phyloP scores from a whole-genome alignment of 805 yeast genomes.

The Myxozyma geophila region DNA sequence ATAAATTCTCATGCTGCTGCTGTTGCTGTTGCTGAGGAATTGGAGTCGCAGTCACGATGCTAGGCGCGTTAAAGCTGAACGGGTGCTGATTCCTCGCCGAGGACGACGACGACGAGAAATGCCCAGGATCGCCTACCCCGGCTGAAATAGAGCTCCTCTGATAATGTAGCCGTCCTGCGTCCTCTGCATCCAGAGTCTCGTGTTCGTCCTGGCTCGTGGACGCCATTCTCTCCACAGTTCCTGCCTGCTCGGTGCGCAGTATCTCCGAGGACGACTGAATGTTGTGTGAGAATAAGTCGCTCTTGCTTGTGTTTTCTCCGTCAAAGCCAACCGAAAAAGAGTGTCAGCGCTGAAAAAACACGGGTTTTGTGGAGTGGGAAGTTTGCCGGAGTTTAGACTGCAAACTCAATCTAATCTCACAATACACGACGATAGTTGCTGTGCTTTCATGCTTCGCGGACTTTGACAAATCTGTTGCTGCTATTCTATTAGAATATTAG shows the following conservation, averaged over 20 bases:
- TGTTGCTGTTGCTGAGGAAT: background rate
- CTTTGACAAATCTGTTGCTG: background rate
- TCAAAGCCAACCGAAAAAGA: too few species aligned
- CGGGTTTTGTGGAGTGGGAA: too few species aligned
- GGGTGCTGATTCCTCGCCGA: background rate
- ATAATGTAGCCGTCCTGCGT: background rate
- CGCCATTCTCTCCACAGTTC: background rate
- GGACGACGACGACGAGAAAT: too few species aligned
- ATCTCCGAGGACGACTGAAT: too few species aligned
- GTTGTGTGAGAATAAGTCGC: too few species aligned
- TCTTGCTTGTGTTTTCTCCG: too few species aligned
- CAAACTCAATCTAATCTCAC: too few species aligned
- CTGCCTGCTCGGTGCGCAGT: background rate
- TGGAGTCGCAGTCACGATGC: slow-evolving; percentile 7
- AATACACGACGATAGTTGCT: background rate
- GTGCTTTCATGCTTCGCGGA: background rate
- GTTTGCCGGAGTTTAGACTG: too few species aligned
- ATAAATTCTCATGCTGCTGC: slow-evolving; percentile 7
- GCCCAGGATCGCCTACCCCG: too few species aligned
- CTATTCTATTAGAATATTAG: background rate
- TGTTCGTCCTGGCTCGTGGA: background rate
- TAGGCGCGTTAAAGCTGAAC: background rate
- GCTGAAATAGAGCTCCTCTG: too few species aligned
- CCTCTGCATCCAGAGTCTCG: background rate
- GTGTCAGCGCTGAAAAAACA: too few species aligned